Evolutionary conservation across 2,329 filamentous ascomycete genomes (phyloP), one percentile per base, ranked within the genome.

Genomic region (Aquanectria penicillioides): DNA sequence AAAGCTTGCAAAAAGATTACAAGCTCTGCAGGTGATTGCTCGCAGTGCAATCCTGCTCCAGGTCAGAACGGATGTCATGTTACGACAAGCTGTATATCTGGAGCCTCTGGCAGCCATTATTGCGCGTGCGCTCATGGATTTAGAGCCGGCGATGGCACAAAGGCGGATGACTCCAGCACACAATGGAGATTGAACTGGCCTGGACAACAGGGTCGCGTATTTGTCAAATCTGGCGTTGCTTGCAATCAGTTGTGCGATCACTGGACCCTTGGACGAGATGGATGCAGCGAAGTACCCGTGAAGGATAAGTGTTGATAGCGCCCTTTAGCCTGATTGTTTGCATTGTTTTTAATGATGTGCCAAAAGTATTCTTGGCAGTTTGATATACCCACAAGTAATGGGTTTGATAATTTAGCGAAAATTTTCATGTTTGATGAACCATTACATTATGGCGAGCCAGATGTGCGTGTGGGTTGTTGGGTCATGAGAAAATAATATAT

Each of bases 71-170:
- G 6, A n/a, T 48, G 44, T 11, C 29, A 48, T 31, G 17, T 48
- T n/a, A 48, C 28, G 3, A 48, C 44, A n/a, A 48, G 44, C 22
- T 48, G 44, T 15, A 48, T 26, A 4, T 12, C 34, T 3, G 47
- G 28, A 6, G 17, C 11, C 11, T 28, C 22, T 12, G 34, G 47
- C 3, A 17, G 15, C 7, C 47, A 40, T 17, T 40, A 50, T 18
- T 50, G 47, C 18, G 33, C 34, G 7, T 50, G 47, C 15, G 28
- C 33, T 8, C 47, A 50, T 25, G 47, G 47, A 13, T 50, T 38
- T 23, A 28, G 25, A n/a, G 47, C 47, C 13, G 28, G 20, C 4
- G 34, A 38, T 12, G 34, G 34, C 9, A 17, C 17, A 22, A 26
- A 37, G 29, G 41, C 41, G 5, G 41, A 44, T 20, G 41, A 44